Evolutionary conservation across 306 rosid species (phyloP).

Genomic region (Spatholobus suberectus): DNA sequence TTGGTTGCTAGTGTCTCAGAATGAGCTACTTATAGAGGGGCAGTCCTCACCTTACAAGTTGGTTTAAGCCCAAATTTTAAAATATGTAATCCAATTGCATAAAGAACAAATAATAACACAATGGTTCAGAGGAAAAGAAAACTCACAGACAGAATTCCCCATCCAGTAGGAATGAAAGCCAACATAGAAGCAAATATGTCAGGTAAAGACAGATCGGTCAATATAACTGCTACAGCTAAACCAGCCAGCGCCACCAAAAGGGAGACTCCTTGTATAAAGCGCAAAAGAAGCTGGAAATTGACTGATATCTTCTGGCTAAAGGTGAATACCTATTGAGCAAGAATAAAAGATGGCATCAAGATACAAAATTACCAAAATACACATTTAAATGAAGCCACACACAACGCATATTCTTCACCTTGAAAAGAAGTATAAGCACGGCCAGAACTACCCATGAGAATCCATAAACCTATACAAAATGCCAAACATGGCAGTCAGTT

Average conservation of each 20-base stretch:
- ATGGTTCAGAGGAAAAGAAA: conserved; percentile 15
- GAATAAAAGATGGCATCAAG: conserved; percentile 40
- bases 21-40: neutral
- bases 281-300: conserved; percentile 89
- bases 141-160: conserved; percentile 95
- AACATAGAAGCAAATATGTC: conserved; percentile 84
- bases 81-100: neutral
- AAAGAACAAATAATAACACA: neutral
- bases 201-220: conserved; percentile 59
- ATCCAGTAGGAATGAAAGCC: conserved; percentile 93
- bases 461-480: conserved; percentile 73
- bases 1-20: neutral
- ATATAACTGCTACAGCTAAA: conserved; percentile 65
- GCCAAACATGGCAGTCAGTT: conserved; percentile 34
- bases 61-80: neutral
- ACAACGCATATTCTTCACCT: conserved; percentile 58
- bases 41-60: neutral
- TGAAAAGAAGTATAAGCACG: conserved; percentile 81
- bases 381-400: conserved; percentile 1
- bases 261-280: conserved; percentile 89
- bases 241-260: conserved; percentile 85
- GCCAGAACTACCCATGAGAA: conserved; percentile 85
- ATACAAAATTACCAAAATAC: conserved; percentile 18
- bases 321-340: conserved; percentile 76
- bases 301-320: conserved; percentile 95